phyloP scores from a whole-genome alignment of 352 stramenopile genomes.

The Ochromonadaceae sp. region DNA sequence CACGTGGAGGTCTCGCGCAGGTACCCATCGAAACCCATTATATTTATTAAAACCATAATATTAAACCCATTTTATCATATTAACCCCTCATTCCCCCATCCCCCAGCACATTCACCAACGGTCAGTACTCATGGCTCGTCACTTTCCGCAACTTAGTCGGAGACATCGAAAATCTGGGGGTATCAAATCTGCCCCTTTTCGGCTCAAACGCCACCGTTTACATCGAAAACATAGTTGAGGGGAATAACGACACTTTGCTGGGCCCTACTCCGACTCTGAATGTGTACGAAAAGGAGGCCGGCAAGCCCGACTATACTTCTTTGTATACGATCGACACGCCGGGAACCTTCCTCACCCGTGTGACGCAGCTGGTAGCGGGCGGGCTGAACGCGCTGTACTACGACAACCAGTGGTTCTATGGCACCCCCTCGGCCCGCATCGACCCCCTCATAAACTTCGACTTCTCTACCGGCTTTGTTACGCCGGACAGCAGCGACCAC shows the following conservation, averaged over 20 bases:
- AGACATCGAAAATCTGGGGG: constrained; percentile 47
- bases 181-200: constrained; percentile 42
- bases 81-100: no score
- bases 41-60: no score
- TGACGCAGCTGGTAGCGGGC: constrained; percentile 70
- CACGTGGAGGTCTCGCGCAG: constrained; percentile 62
- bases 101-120: constrained; percentile 45
- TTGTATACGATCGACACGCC: constrained; percentile 58
- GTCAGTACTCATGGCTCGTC: constrained; percentile 71
- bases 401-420: constrained; percentile 88
- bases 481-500: constrained; percentile 77
- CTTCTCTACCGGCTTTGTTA: constrained; percentile 72
- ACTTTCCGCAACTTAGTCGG: constrained; percentile 68
- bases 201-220: constrained; percentile 37
- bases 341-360: constrained; percentile 60
- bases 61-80: no score
- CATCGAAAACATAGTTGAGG: constrained; percentile 48
- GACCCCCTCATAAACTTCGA: constrained; percentile 54
- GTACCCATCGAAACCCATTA: no score
- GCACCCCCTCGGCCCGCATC: constrained; percentile 57
- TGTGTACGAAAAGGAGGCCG: constrained; percentile 72
- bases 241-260: constrained; percentile 29
- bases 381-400: constrained; percentile 76
- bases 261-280: constrained; percentile 30
- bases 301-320: constrained; percentile 72